Evolutionary conservation across 768 basidiomycete species (phyloP).

Genomic region (Termitomyces titanicus): DNA sequence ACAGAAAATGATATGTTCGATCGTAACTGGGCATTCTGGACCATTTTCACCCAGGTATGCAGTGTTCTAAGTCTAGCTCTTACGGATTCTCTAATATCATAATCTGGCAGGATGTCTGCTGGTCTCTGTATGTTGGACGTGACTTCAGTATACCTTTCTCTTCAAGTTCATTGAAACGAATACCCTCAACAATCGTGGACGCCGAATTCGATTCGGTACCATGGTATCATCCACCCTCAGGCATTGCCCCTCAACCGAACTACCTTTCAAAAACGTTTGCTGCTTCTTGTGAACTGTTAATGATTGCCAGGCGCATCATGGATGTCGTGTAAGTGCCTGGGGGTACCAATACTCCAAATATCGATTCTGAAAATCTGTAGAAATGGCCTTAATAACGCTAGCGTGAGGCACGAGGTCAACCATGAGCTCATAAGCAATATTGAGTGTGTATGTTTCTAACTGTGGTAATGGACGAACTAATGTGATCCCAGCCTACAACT

Average conservation of each 20-base stretch:
- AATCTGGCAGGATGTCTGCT: constrained; percentile 48
- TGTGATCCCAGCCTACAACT: constrained; percentile 34
- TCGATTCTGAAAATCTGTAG: constrained; percentile 19
- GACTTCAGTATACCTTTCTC: constrained; percentile 48
- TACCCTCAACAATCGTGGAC: constrained; percentile 47
- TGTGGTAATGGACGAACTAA: neutral
- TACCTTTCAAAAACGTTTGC: constrained; percentile 45
- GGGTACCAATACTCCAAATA: neutral
- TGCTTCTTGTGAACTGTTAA: constrained; percentile 43
- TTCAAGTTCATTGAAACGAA: constrained; percentile 22
- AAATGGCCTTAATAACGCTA: constrained; percentile 39
- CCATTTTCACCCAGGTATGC: constrained; percentile 49
- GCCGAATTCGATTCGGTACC: constrained; percentile 44
- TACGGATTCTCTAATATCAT: neutral
- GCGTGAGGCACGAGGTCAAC: constrained; percentile 36
- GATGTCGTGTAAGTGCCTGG: constrained; percentile 45
- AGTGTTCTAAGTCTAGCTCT: neutral
- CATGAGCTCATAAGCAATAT: constrained; percentile 49
- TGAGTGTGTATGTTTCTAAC: constrained; percentile 34
- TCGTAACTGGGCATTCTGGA: constrained; percentile 60
- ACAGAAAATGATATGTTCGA: constrained; percentile 49
- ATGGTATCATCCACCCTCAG: constrained; percentile 39
- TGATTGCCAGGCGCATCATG: constrained; percentile 50
- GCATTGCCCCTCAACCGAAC: constrained; percentile 36
- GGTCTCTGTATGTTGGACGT: constrained; percentile 65